phyloP scores from a whole-genome alignment of 2,329 filamentous ascomycete species.

The Phialemonium atrogriseum region DNA sequence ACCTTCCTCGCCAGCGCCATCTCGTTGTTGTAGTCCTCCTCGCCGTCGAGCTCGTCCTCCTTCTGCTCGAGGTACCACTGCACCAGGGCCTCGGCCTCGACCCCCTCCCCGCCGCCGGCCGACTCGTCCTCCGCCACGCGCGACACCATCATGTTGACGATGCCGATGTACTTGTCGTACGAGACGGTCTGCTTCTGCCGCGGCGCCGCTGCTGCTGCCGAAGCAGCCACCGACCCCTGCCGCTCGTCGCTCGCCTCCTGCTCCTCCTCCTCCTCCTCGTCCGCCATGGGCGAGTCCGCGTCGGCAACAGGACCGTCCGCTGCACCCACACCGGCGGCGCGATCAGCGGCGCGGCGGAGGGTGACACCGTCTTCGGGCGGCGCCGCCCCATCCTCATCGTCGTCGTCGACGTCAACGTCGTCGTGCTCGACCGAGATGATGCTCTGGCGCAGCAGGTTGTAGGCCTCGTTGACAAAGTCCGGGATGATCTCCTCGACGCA shows the following conservation, averaged over 20 bases:
- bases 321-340: slow-evolving; percentile 41
- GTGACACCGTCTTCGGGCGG: slow-evolving; percentile 36
- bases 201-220: slow-evolving; percentile 7
- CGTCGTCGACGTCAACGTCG: slow-evolving; percentile 86
- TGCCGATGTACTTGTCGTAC: slow-evolving; percentile 88
- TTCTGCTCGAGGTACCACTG: slow-evolving; percentile 90
- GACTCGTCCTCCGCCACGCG: slow-evolving; percentile 78
- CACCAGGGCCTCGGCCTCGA: slow-evolving; percentile 73
- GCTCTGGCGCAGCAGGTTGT: slow-evolving; percentile 80
- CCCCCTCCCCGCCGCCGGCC: slow-evolving; percentile 64
- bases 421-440: slow-evolving; percentile 98
- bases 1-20: slow-evolving; percentile 71
- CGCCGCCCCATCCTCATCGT: slow-evolving; percentile 56
- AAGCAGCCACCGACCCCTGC: slow-evolving; percentile 4
- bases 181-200: slow-evolving; percentile 76
- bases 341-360: slow-evolving; percentile 37
- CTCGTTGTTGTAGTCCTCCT: slow-evolving; percentile 76
- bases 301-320: slow-evolving; percentile 38
- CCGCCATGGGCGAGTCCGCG: slow-evolving; percentile 35
- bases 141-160: slow-evolving; percentile 78
- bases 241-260: slow-evolving; percentile 20
- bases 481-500: slow-evolving; percentile 85
- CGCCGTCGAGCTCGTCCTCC: slow-evolving; percentile 70
- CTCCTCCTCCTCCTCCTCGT: slow-evolving; percentile 27
- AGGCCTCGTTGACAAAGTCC: slow-evolving; percentile 85